Evolutionary conservation across 495 filamentous ascomycete genomes (phyloP).

Genomic region (Penicillium fimorum): DNA sequence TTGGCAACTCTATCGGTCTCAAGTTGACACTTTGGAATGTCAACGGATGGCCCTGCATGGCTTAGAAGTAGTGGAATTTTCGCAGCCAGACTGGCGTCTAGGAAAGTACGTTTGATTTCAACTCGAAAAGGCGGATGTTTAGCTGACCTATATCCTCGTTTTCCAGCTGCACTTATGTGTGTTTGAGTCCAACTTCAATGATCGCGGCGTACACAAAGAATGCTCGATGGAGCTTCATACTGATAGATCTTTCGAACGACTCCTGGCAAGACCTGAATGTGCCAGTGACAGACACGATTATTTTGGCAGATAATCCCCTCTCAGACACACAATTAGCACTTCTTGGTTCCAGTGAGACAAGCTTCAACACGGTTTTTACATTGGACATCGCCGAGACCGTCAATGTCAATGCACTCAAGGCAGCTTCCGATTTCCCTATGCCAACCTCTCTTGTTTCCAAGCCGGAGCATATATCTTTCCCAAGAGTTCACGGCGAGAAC

Average conservation of each 20-base stretch:
- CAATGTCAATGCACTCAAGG: constrained; percentile 6
- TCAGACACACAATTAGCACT: constrained; percentile 16
- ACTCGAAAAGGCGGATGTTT: background rate
- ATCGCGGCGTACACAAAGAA: constrained; percentile 27
- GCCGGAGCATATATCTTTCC: constrained; percentile 35
- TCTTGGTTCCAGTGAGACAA: constrained; percentile 12
- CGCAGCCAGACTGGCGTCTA: constrained; percentile 26
- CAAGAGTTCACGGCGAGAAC: constrained; percentile 24
- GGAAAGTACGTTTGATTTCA: constrained; percentile 26
- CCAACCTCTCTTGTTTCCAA: constrained; percentile 28
- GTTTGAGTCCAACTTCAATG: constrained; percentile 23
- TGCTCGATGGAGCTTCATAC: constrained; percentile 23
- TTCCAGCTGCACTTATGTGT: constrained; percentile 28
- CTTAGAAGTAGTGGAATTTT: constrained; percentile 37
- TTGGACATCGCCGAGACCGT: constrained; percentile 20
- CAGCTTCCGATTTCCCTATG: constrained; percentile 20
- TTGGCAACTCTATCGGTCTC: constrained; percentile 33
- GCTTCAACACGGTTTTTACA: constrained; percentile 1
- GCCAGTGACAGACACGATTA: constrained; percentile 10
- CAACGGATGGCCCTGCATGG: constrained; percentile 26
- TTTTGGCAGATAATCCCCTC: constrained; percentile 9
- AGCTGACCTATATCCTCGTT: background rate
- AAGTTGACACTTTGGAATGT: constrained; percentile 1
- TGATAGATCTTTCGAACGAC: constrained; percentile 28
- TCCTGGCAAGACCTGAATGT: constrained; percentile 7